Evolutionary conservation across 768 basidiomycete genomes (phyloP), one percentile per base, ranked within the genome.

Genomic region (Phaeolepiota aurea): DNA sequence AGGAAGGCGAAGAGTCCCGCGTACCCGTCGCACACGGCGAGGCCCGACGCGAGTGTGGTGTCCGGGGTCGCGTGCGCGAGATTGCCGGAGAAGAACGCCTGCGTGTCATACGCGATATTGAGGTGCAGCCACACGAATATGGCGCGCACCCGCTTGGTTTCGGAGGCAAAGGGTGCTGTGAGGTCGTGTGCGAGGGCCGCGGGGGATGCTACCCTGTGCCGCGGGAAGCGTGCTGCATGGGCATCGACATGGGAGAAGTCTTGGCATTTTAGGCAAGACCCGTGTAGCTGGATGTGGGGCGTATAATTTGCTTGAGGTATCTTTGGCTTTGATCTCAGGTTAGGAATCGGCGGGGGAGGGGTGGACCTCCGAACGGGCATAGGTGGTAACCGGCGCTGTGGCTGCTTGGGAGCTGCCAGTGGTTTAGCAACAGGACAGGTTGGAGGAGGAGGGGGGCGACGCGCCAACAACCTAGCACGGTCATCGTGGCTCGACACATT

Each of bases 21-120:
- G 47, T 71, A 72, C 13, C 72, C 72, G 38, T 69, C 70, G 44
- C 72, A 74, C 7, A 72, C 70, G 21, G 71, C 72, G 3, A 71
- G 53, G 2, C 72, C 72, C 18, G 66, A 64, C 1, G 51, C 48
- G 1, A 72, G 52, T 5, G 65, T 68, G 4, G 61, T 57, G 33
- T 64, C 61, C 13, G 68, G 55, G 2, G 68, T 65, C 1, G 61
- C 49, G 28, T 50, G 40, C 40, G 54, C 49, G 35, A 72, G 32
- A 41, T 66, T 66, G 20, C 66, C 67, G 4, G 66, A 62, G 43
- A 72, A 63, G 52, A 74, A 72, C 11, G 64, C 44, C 16, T 58
- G 57, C 19, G 60, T 47, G 46, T 72, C 69, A 48, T 72, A 72
- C 11, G 58, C 54, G 46, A 74, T 67, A 46, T 72, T 74, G 44